Evolutionary conservation across 176 grass and related monocot genomes (phyloP), one percentile per base, ranked within the genome.

Genomic region (Carex pumila): DNA sequence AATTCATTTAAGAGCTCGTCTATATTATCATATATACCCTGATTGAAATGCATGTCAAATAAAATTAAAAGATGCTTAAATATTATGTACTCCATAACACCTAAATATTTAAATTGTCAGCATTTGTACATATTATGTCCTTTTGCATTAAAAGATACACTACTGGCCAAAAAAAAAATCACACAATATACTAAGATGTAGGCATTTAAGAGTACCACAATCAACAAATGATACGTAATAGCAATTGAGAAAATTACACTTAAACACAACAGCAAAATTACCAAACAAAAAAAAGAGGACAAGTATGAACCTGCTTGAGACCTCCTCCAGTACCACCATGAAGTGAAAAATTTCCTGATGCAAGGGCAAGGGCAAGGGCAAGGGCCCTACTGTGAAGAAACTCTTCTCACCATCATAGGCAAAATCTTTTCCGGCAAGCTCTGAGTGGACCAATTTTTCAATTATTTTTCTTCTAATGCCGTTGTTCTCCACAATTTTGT

Each of bases 341-440:
- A 97, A 97, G 62, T 90, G 90, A 10, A 94, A 97, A 71, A 90
- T 94, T 43, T 93, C 94, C 81, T 92, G 95, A 77, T 90, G 92
- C 60, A 97, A 84, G 83, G 90, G 87, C 1, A n/a, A n/a, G n/a
- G n/a, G n/a, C n/a, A n/a, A n/a, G n/a, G n/a, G 92, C 60, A 97
- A 84, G 83, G 90, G 87, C 1, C 92, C 95, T 50, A 94, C 88
- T 59, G 92, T 94, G 81, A 97, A 97, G 81, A 97, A 79, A 65
- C 85, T 92, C 84, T 94, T 97, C 60, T 94, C 92, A 30, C 95
- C 95, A 87, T 97, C 95, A 53, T 92, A 97, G 47, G 89, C 95
- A 87, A 97, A 94, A 39, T 89, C 85, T 81, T 97, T 97, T 63
- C 90, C 90, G 25, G 67, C 84, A 90, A 97, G 85, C 64, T 97